Base-by-base conservation (phyloP, 108 stramenopile genomes). In the Skeletonema potamos region DNA sequence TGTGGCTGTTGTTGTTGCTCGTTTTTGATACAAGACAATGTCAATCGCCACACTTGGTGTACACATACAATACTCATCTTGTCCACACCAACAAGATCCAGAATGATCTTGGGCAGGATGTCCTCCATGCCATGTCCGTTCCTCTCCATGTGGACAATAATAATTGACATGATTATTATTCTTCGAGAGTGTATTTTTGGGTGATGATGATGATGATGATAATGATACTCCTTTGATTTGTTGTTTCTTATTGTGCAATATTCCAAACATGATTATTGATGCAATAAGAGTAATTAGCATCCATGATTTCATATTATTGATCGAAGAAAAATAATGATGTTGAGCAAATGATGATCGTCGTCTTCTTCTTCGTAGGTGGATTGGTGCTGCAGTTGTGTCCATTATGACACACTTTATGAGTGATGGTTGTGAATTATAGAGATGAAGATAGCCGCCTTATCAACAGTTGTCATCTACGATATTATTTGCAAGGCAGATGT, bases 21-120 rank as follows among this genome's bases (percentile, higher is more conserved):
- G 48, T 51, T 51, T 51, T 51, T 51, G 48, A 60, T 78, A 76
- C 29, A 96, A 64, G 18, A 96, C 77, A 54, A 89, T 68, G 68
- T 96, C 96, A 60, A 96, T 84, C 15, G 92, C 90, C 46, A 95
- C 29, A 44, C 85, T 85, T 20, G 96, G 96, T 15, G 93, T 92
- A 65, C 96, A 96, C 87, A 91, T 82, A 58, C 92, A 93, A 70
- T 91, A 93, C 22, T 68, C 64, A 72, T 91, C 87, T 4, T 73
- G 78, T 43, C 87, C 80, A 56, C 93, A 94, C 85, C 86, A 91
- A 70, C 90, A 94, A 3, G 86, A 84, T 67, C 93, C 90, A 41
- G 76, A 27, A 48, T 75, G 74, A 55, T 70, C 51, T 64, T 63
- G 57, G 20, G 72, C 79, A 2, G 79, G 79, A 66, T 81, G 79